Percentiles rank a stretch among this genome's conserved stretches.
Evolutionary conservation across 1,284 basidiomycete genomes (phyloP).

Genomic region (Fomitiporia mediterranea): DNA sequence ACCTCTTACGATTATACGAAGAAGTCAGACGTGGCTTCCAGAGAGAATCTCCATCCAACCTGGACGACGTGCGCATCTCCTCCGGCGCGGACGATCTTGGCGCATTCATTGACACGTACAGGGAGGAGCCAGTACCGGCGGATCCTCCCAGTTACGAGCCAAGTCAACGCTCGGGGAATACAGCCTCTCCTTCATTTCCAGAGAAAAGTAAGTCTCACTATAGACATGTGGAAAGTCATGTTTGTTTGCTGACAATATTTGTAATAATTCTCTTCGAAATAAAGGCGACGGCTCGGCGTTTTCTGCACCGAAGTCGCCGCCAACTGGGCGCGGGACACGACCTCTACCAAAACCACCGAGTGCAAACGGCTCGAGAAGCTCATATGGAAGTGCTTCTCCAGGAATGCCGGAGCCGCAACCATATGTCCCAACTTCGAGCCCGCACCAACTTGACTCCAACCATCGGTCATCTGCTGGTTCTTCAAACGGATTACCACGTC

Average conservation of each 20-base stretch:
- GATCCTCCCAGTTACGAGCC: slow-evolving; percentile 15
- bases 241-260: not conserved
- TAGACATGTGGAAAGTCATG: not conserved
- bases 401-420: slow-evolving; percentile 25
- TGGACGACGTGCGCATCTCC: slow-evolving; percentile 26
- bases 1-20: slow-evolving; percentile 64
- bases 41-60: slow-evolving; percentile 33
- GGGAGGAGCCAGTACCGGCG: slow-evolving; percentile 1
- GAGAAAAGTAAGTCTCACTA: slow-evolving; percentile 14
- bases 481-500: slow-evolving; percentile 3
- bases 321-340: slow-evolving; percentile 30
- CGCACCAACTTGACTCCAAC: slow-evolving; percentile 10
- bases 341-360: slow-evolving; percentile 30
- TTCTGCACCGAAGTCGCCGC: slow-evolving; percentile 28
- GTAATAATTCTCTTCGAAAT: too few species aligned
- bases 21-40: slow-evolving; percentile 65
- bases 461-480: slow-evolving; percentile 9
- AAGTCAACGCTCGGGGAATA: not conserved
- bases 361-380: slow-evolving; percentile 16
- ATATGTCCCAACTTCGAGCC: slow-evolving; percentile 11
- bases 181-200: not conserved
- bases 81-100: slow-evolving; percentile 16
- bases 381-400: slow-evolving; percentile 2
- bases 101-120: slow-evolving; percentile 16
- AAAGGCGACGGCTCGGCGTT: slow-evolving; percentile 20